phyloP scores from a whole-genome alignment of 148 eudicot genomes.

The Beta vulgaris region DNA sequence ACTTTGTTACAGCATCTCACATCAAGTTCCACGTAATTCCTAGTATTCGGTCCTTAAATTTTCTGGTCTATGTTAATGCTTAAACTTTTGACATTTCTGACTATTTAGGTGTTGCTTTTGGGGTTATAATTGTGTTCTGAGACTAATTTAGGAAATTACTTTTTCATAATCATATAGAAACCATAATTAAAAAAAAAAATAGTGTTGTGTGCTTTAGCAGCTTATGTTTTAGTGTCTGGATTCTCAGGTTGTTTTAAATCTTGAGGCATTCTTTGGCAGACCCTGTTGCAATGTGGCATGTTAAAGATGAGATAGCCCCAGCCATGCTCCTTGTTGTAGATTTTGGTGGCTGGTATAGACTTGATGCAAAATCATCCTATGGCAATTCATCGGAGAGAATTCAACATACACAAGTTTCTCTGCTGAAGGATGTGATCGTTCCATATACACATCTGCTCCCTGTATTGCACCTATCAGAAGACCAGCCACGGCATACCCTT shows the following conservation, averaged over 20 bases:
- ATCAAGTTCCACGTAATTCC: too few species aligned
- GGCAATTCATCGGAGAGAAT: slow-evolving; percentile 62
- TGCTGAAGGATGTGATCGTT: slow-evolving; percentile 88
- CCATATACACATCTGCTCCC: slow-evolving; percentile 85
- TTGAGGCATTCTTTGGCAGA: slow-evolving; percentile 99
- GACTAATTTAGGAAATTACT: not conserved
- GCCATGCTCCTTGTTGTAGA: slow-evolving; percentile 94
- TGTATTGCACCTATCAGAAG: slow-evolving; percentile 51
- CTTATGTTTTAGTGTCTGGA: slow-evolving; percentile 74
- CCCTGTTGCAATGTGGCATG: slow-evolving; percentile 99
- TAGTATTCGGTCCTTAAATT: too few species aligned
- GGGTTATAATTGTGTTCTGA: not conserved
- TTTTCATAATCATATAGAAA: not conserved
- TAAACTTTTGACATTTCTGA: too few species aligned
- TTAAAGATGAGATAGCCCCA: slow-evolving; percentile 79
- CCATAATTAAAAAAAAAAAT: not conserved
- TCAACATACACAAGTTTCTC: slow-evolving; percentile 86
- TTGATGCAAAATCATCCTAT: slow-evolving; percentile 68
- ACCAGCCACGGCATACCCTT: slow-evolving; percentile 62
- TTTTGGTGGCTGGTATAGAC: slow-evolving; percentile 92
- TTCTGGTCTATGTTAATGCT: too few species aligned
- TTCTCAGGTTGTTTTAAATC: slow-evolving; percentile 91
- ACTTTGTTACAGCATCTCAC: too few species aligned
- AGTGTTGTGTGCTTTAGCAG: slow-evolving; percentile 35
- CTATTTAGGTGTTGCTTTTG: not conserved